These are phyloP conservation scores for Bjerkandera adusta DNA, from an alignment of 1,284 basidiomycete species.

Conservation along the genomic window DNA sequence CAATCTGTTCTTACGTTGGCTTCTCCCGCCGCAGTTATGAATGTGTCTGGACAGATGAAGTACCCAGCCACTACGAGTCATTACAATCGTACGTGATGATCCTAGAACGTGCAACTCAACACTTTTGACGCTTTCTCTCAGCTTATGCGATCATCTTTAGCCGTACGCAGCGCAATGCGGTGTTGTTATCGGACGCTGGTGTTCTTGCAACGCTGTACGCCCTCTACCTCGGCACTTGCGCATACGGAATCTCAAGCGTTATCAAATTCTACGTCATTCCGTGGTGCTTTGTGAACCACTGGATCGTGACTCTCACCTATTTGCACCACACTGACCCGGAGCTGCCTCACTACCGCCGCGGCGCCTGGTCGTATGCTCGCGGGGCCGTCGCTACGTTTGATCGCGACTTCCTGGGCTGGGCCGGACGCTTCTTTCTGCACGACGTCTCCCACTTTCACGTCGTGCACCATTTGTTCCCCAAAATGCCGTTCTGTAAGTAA, in stretches of 20 bases:
- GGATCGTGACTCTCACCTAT: conserved; percentile 47
- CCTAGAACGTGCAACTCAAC: background rate
- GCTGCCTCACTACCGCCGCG: conserved; percentile 36
- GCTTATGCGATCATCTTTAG: conserved; percentile 56
- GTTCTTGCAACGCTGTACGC: conserved; percentile 43
- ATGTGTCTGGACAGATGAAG: conserved; percentile 63
- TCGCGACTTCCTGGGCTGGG: conserved; percentile 48
- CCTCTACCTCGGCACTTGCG: conserved; percentile 30
- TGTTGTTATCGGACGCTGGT: conserved; percentile 53
- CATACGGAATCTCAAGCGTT: conserved; percentile 37
- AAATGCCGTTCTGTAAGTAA: conserved; percentile 27
- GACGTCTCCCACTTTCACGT: conserved; percentile 40
- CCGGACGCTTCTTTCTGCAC: conserved; percentile 37
- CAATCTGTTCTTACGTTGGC: background rate
- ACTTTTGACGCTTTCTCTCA: conserved; percentile 22
- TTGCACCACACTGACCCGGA: conserved; percentile 54
- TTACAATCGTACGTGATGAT: conserved; percentile 45
- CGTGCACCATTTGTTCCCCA: conserved; percentile 30
- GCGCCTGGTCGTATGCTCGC: conserved; percentile 47
- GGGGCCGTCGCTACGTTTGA: conserved; percentile 63
- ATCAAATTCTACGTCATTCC: conserved; percentile 56
- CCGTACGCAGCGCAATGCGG: conserved; percentile 45
- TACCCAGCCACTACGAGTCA: conserved; percentile 69
- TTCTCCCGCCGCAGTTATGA: conserved; percentile 40
- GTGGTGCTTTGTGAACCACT: conserved; percentile 51